Base-by-base conservation (phyloP, 352 stramenopile species). In the Globisporangium uncinulatum region DNA sequence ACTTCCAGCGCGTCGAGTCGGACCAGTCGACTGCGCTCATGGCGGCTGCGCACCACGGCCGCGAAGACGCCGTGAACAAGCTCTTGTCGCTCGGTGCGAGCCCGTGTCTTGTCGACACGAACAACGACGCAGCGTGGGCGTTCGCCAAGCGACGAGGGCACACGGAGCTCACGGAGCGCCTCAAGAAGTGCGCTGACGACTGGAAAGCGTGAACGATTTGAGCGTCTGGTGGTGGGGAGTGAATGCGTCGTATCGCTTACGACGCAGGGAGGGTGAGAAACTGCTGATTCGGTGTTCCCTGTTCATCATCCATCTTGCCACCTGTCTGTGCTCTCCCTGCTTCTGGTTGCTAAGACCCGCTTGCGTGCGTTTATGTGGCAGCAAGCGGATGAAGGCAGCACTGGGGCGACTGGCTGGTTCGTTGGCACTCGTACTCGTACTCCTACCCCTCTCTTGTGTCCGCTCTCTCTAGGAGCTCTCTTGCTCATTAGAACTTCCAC, bases 401-500 rank as follows among this genome's bases (percentile, higher is more conserved):
- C 24, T 29, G 24, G 24, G 24, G 24, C 24, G 24, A 29, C 24
- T 29, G 24, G 4, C 24, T 29, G 24, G 24, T 29, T 29, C 24
- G 24, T 29, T 29, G 24, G 24, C 24, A 29, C 24, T 29, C 24
- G 24, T 29, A 1, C 24, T 29, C 24, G 24, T 29, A 29, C 24
- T 29, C 24, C 24, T 29, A 29, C 24, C 14, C 39, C 9, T 21
- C 41, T 21, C 41, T 9, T 29, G 24, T 19, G 41, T 46, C 41
- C 17, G 41, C 24, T 19, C 17, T 47, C 42, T 47, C 42, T 47
- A 46, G 15, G 8, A 50, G 37, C 24, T 36, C 10, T 29, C n/a
- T 15, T 6, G 19, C 29, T 39, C 32, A 17, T 41, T 75, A 94
- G 72, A 99, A 99, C 63, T 96, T 86, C 95, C 96, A 99, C 41